Conservation (phyloP, 2,329 filamentous ascomycete species). For the Setomelanomma holmii region DNA sequence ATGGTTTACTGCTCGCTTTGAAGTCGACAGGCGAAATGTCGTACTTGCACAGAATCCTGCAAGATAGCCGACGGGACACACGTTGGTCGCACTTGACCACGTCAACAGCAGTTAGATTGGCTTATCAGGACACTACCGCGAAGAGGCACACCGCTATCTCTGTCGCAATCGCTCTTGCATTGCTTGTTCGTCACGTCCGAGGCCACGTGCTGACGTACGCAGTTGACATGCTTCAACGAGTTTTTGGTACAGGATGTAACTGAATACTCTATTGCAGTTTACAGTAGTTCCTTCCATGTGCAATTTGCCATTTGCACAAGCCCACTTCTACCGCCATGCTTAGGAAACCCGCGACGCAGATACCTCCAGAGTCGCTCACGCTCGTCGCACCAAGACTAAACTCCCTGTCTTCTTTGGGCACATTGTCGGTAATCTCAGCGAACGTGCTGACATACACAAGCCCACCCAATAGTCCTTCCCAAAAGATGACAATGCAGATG, state of each 20-base stretch:
- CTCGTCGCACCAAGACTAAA: constrained; percentile 90
- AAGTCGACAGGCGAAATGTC: not conserved
- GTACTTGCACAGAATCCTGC: constrained; percentile 5
- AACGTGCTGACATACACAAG: constrained; percentile 91
- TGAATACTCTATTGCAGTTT: constrained; percentile 36
- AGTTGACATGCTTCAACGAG: no score
- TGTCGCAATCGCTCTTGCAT: constrained; percentile 14
- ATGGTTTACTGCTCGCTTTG: not conserved
- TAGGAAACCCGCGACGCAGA: constrained; percentile 85
- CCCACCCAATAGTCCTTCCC: constrained; percentile 91
- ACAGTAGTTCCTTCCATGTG: constrained; percentile 72
- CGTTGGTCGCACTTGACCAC: constrained; percentile 13
- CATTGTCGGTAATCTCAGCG: constrained; percentile 86
- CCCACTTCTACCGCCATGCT: constrained; percentile 82
- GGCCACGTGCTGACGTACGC: constrained; percentile 27
- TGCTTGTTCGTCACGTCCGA: constrained; percentile 2
- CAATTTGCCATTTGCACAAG: constrained; percentile 84
- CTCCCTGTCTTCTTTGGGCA: constrained; percentile 79
- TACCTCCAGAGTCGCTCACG: constrained; percentile 89
- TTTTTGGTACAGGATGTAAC: no score
- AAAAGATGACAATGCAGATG: constrained; percentile 86
- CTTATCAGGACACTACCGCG: constrained; percentile 19
- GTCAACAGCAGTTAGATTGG: constrained; percentile 4
- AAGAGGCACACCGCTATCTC: constrained; percentile 30
- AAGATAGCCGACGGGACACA: constrained; percentile 9